Conservation (phyloP, 495 filamentous ascomycete genomes). For the Platismatia glauca region DNA sequence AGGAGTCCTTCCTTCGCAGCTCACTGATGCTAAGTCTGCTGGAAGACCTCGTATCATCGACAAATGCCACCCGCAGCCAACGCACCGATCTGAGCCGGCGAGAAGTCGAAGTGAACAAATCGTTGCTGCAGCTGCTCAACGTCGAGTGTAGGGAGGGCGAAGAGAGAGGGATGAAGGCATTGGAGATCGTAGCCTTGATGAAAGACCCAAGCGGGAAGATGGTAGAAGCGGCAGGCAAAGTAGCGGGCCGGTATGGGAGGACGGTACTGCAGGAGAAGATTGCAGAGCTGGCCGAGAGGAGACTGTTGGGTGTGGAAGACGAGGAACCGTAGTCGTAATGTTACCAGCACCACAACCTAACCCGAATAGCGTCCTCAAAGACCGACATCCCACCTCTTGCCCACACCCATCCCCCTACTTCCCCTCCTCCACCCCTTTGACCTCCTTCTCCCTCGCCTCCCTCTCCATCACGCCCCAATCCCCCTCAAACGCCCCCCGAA, state of each 20-base stretch:
- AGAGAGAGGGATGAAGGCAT: conserved; percentile 84
- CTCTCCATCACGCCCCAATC: conserved; percentile 33
- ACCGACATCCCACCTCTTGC: neutral
- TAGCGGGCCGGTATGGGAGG: conserved; percentile 69
- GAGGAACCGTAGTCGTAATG: conserved; percentile 12
- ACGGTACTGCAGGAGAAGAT: conserved; percentile 81
- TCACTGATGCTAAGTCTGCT: conserved; percentile 61
- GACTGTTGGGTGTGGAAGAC: conserved; percentile 41
- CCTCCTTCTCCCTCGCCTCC: neutral
- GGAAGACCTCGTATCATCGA: conserved; percentile 48
- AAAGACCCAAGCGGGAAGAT: conserved; percentile 70
- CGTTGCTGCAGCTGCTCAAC: conserved; percentile 79
- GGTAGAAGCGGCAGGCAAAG: conserved; percentile 74
- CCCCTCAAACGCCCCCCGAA: conserved; percentile 45
- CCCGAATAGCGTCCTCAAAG: neutral
- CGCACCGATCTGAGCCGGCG: conserved; percentile 57
- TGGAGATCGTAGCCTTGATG: conserved; percentile 77
- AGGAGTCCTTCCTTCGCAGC: conserved; percentile 72
- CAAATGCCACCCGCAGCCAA: conserved; percentile 55
- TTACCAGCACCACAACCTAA: neutral
- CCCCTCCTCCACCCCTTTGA: neutral
- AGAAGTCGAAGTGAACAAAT: conserved; percentile 78
- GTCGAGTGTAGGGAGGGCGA: conserved; percentile 87
- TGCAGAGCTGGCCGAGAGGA: conserved; percentile 59
- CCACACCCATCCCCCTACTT: neutral